Evolutionary conservation across 768 basidiomycete genomes (phyloP).

Genomic region (Collybiopsis luxurians): DNA sequence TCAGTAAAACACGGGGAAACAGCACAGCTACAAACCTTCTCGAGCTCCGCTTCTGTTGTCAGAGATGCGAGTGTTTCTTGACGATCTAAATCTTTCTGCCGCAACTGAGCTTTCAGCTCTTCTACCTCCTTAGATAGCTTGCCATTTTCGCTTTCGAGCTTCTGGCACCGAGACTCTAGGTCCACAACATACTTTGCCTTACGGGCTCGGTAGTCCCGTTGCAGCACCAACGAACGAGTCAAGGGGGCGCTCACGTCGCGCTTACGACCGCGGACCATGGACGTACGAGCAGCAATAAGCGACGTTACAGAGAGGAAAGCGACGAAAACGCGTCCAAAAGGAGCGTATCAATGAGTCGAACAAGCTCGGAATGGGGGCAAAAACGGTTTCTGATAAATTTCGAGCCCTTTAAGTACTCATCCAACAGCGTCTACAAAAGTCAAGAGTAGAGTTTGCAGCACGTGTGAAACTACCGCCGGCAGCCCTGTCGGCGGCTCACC

Average conservation of each 20-base stretch:
- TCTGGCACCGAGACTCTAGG: background rate
- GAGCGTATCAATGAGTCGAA: no score
- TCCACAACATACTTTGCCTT: constrained; percentile 6
- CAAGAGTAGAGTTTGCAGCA: no score
- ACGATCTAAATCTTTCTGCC: background rate
- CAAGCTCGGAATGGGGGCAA: no score
- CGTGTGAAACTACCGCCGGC: no score
- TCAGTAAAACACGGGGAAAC: background rate
- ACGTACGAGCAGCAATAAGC: background rate
- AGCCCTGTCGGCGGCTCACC: no score
- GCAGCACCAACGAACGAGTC: constrained; percentile 6
- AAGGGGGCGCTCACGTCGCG: constrained; percentile 7
- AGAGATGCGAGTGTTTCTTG: background rate
- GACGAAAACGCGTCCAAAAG: no score
- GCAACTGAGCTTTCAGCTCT: background rate
- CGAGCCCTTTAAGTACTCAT: no score
- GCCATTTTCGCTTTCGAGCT: background rate
- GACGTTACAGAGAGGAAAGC: background rate
- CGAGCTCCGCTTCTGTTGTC: background rate
- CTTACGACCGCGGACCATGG: constrained; percentile 8
- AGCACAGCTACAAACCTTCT: background rate
- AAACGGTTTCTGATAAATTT: no score
- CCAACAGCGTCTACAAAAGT: no score
- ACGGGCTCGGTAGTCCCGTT: constrained; percentile 7
- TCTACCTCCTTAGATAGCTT: constrained; percentile 3